Percentiles rank a stretch among this genome's conserved stretches.
Conservation (phyloP, 2,329 filamentous ascomycete species). For the Penicillium sp. region DNA sequence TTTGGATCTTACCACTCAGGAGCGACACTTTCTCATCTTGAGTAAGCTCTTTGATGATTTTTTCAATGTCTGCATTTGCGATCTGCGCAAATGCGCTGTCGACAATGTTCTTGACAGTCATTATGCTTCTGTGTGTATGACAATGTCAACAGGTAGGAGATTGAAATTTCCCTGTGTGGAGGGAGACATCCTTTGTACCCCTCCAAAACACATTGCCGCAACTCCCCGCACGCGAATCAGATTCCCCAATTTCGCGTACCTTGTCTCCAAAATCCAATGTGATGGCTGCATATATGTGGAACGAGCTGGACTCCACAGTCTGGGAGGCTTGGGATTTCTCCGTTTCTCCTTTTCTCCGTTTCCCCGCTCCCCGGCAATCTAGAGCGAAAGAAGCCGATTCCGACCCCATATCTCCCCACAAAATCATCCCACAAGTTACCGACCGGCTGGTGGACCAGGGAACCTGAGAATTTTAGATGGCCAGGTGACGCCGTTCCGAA, state of each 20-base stretch:
- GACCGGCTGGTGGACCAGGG: neutral
- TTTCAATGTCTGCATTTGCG: conserved; percentile 2
- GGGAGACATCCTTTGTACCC: too few relatives aligned
- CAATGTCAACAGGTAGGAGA: too few relatives aligned
- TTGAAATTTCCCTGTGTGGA: too few relatives aligned
- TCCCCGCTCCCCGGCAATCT: neutral
- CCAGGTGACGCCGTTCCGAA: neutral
- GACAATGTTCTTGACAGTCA: neutral
- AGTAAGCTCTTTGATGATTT: conserved; percentile 7
- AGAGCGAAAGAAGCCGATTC: neutral
- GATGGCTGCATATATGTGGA: too few relatives aligned
- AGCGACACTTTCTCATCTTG: conserved; percentile 7
- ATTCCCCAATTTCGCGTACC: too few relatives aligned
- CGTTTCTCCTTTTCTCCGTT: conserved; percentile 11
- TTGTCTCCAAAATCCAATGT: too few relatives aligned
- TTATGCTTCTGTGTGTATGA: neutral
- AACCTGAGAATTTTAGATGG: neutral
- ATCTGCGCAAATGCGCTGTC: neutral
- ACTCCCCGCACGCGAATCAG: too few relatives aligned
- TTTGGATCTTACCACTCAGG: neutral
- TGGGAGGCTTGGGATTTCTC: neutral
- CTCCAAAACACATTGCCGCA: too few relatives aligned
- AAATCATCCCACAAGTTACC: conserved; percentile 2
- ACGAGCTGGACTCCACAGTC: too few relatives aligned
- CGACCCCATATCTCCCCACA: conserved; percentile 8